These are phyloP conservation scores for Pseudocercospora fuligena DNA, from an alignment of 2,329 filamentous ascomycete genomes.

Conservation along the genomic window DNA sequence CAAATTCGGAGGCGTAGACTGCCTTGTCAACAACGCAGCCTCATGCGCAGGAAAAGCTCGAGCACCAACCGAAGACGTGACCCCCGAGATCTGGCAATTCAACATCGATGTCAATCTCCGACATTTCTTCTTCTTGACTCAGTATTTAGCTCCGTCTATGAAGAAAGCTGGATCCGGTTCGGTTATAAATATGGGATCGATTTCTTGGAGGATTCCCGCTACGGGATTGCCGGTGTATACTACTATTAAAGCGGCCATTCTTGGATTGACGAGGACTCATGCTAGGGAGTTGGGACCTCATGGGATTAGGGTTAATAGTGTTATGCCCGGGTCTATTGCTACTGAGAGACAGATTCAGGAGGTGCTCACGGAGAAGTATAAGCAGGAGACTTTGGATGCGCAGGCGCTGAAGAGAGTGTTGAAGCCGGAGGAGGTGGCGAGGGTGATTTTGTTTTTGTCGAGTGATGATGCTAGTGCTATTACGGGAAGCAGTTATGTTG, in stretches of 20 bases:
- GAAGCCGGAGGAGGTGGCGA: slow-evolving; percentile 38
- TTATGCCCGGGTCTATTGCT: slow-evolving; percentile 40
- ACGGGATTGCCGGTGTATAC: slow-evolving; percentile 36
- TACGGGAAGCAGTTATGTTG: slow-evolving; percentile 39
- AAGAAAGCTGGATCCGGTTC: slow-evolving; percentile 59
- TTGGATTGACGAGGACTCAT: slow-evolving; percentile 38
- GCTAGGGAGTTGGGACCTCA: slow-evolving; percentile 37
- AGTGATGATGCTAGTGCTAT: slow-evolving; percentile 40
- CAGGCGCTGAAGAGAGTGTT: slow-evolving; percentile 40
- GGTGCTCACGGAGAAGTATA: slow-evolving; percentile 39
- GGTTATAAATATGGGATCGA: slow-evolving; percentile 54
- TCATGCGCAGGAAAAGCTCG: slow-evolving; percentile 62
- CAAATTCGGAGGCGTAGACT: slow-evolving; percentile 57
- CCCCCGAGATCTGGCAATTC: slow-evolving; percentile 67
- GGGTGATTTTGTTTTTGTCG: slow-evolving; percentile 38
- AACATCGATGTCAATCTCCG: slow-evolving; percentile 68
- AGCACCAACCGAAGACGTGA: slow-evolving; percentile 63
- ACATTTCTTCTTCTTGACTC: slow-evolving; percentile 65
- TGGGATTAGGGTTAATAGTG: slow-evolving; percentile 36
- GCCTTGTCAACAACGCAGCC: slow-evolving; percentile 68
- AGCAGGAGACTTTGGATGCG: slow-evolving; percentile 34
- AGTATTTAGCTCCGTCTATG: slow-evolving; percentile 63
- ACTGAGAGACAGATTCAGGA: slow-evolving; percentile 40
- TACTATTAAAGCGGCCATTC: slow-evolving; percentile 36
- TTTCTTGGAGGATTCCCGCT: slow-evolving; percentile 37